These are phyloP conservation scores for Entomortierella beljakovae DNA, from an alignment of 192 early-diverging fungal species.

Conservation along the genomic window DNA sequence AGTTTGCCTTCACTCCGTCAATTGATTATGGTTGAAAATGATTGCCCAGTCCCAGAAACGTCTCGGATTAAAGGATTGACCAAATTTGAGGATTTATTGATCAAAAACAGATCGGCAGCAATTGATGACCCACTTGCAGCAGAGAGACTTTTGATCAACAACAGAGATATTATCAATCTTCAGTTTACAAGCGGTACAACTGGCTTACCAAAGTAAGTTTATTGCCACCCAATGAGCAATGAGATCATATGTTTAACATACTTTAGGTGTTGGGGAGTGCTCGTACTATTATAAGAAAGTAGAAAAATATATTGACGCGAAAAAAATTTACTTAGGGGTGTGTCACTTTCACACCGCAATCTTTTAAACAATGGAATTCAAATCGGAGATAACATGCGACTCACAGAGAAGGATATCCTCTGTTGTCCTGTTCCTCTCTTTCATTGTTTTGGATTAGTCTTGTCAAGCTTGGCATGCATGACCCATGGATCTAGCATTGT, in stretches of 20 bases:
- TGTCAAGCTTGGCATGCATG: slow-evolving; percentile 57
- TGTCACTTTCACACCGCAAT: slow-evolving; percentile 59
- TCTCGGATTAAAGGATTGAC: slow-evolving; percentile 36
- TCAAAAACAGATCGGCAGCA: not conserved
- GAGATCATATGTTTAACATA: too few relatives aligned
- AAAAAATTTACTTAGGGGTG: slow-evolving; percentile 34
- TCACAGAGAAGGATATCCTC: slow-evolving; percentile 56
- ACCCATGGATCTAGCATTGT: slow-evolving; percentile 57
- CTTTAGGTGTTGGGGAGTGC: too few relatives aligned
- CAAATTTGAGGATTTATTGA: slow-evolving; percentile 34
- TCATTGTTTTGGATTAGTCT: slow-evolving; percentile 66
- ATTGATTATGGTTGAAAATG: slow-evolving; percentile 46
- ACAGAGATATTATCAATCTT: slow-evolving; percentile 59
- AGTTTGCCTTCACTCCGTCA: slow-evolving; percentile 44
- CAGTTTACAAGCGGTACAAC: slow-evolving; percentile 68
- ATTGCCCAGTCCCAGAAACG: slow-evolving; percentile 16
- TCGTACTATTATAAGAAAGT: too few relatives aligned
- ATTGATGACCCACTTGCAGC: slow-evolving; percentile 12
- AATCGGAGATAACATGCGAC: slow-evolving; percentile 52
- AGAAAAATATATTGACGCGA: too few relatives aligned
- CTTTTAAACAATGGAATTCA: slow-evolving; percentile 60
- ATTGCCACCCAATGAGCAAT: too few relatives aligned
- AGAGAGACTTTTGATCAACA: slow-evolving; percentile 14
- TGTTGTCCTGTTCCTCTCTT: slow-evolving; percentile 64
- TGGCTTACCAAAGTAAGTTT: slow-evolving; percentile 59